Evolutionary conservation across 2,329 filamentous ascomycete genomes (phyloP).

Genomic region (Epichloe elymi): DNA sequence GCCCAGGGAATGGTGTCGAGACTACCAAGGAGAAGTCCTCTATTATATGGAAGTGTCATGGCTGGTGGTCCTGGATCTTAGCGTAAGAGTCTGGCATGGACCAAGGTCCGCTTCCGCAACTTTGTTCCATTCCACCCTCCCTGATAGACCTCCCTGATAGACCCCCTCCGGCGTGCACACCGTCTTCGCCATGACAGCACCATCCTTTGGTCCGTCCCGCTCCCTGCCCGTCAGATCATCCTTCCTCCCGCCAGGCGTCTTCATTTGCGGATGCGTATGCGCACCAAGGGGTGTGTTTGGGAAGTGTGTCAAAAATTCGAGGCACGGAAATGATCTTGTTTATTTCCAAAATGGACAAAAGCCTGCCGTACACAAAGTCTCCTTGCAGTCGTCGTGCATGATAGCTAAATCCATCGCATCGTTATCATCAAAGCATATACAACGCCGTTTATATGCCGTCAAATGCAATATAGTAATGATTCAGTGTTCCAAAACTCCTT

Average conservation of each 20-base stretch:
- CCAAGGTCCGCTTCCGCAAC: too few relatives aligned
- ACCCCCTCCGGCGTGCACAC: neutral
- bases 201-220: neutral
- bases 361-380: neutral
- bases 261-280: constrained; percentile 10
- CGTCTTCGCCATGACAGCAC: neutral
- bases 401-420: neutral
- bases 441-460: neutral
- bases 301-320: constrained; percentile 9
- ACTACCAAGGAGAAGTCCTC: too few relatives aligned
- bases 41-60: too few relatives aligned
- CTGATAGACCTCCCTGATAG: too few relatives aligned
- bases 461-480: neutral
- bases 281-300: constrained; percentile 10
- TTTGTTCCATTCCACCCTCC: neutral
- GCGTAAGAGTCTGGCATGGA: too few relatives aligned
- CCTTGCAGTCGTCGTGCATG: neutral
- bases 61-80: too few relatives aligned
- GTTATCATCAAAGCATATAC: neutral
- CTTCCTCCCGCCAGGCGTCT: neutral
- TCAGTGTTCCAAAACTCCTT: neutral
- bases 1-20: too few relatives aligned
- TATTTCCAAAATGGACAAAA: constrained; percentile 2
- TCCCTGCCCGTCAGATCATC: neutral
- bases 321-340: constrained; percentile 8